Evolutionary conservation across 2,329 filamentous ascomycete species (phyloP).

Genomic region (Gaeumannomyces tritici): DNA sequence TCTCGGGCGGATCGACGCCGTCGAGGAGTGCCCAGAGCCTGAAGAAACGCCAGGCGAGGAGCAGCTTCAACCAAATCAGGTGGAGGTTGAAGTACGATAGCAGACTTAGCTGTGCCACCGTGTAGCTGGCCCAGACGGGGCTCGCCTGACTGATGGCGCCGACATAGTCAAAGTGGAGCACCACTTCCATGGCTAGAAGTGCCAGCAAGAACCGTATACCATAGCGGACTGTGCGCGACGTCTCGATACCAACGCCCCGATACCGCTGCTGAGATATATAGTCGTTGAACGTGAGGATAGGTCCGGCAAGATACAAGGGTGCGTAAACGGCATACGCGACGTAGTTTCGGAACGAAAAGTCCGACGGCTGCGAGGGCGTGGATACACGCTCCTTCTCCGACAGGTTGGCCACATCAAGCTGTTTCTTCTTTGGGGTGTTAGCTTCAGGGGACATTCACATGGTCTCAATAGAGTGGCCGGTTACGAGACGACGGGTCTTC

Average conservation of each 20-base stretch:
- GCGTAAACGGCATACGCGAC: slow-evolving; percentile 84
- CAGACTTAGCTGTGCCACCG: slow-evolving; percentile 78
- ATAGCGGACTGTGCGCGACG: slow-evolving; percentile 66
- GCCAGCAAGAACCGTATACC: slow-evolving; percentile 71
- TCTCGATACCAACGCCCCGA: slow-evolving; percentile 59
- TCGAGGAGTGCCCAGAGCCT: slow-evolving; percentile 90
- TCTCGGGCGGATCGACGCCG: slow-evolving; percentile 89
- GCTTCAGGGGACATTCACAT: slow-evolving; percentile 16
- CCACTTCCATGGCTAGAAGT: slow-evolving; percentile 80
- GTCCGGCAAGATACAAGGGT: slow-evolving; percentile 84
- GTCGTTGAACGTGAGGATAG: slow-evolving; percentile 96
- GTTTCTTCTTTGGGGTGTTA: slow-evolving; percentile 89
- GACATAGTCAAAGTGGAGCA: slow-evolving; percentile 87
- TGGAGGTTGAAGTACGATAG: slow-evolving; percentile 94
- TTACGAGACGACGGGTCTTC: no score
- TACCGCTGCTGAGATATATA: slow-evolving; percentile 83
- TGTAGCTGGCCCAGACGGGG: slow-evolving; percentile 75
- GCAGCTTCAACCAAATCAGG: slow-evolving; percentile 94
- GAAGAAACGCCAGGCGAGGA: slow-evolving; percentile 97
- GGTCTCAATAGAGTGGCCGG: no score
- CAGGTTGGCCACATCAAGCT: slow-evolving; percentile 77
- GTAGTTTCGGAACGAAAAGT: slow-evolving; percentile 80
- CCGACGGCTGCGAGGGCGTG: slow-evolving; percentile 58
- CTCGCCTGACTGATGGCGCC: slow-evolving; percentile 79
- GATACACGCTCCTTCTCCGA: slow-evolving; percentile 81